These are phyloP conservation scores for Gnomoniopsis smithogilvyi DNA, from an alignment of 2,329 filamentous ascomycete genomes.

Conservation along the genomic window DNA sequence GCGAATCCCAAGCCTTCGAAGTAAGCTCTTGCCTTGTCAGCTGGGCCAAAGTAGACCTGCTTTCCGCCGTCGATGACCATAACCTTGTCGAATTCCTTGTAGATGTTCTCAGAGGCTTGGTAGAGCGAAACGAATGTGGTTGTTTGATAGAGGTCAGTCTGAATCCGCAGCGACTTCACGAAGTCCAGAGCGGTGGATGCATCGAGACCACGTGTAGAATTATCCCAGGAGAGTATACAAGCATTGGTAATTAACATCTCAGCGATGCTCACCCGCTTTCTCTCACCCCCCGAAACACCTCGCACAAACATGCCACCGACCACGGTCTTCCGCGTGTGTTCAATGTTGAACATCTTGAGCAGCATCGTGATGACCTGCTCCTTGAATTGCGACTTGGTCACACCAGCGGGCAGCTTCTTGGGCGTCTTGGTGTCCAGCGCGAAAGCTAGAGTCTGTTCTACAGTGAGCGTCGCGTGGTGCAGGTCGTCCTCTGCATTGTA, in stretches of 20 bases:
- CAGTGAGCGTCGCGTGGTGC: conserved; percentile 80
- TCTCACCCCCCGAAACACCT: conserved; percentile 75
- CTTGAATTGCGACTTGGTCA: conserved; percentile 73
- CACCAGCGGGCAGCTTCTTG: conserved; percentile 70
- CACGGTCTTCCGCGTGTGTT: conserved; percentile 80
- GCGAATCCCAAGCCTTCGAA: conserved; percentile 76
- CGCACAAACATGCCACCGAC: conserved; percentile 80
- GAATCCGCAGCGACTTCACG: conserved; percentile 63
- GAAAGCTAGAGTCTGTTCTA: conserved; percentile 83
- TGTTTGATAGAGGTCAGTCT: conserved; percentile 81
- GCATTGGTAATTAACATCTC: conserved; percentile 78
- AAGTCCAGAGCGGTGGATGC: conserved; percentile 54
- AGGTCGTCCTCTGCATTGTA: conserved; percentile 88
- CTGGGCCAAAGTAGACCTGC: conserved; percentile 73
- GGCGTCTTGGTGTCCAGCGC: conserved; percentile 83
- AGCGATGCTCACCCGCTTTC: conserved; percentile 77
- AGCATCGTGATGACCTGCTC: conserved; percentile 70
- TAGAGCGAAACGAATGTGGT: conserved; percentile 85
- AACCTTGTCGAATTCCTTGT: conserved; percentile 78
- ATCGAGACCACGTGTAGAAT: conserved; percentile 55
- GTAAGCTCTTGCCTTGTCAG: conserved; percentile 64
- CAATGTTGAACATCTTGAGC: conserved; percentile 91
- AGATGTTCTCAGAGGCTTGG: conserved; percentile 81
- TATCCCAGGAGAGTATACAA: conserved; percentile 70
- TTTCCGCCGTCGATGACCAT: conserved; percentile 74